These are phyloP conservation scores for Stephania yunnanensis DNA, from an alignment of 164 flowering plant genomes.

Conservation along the genomic window DNA sequence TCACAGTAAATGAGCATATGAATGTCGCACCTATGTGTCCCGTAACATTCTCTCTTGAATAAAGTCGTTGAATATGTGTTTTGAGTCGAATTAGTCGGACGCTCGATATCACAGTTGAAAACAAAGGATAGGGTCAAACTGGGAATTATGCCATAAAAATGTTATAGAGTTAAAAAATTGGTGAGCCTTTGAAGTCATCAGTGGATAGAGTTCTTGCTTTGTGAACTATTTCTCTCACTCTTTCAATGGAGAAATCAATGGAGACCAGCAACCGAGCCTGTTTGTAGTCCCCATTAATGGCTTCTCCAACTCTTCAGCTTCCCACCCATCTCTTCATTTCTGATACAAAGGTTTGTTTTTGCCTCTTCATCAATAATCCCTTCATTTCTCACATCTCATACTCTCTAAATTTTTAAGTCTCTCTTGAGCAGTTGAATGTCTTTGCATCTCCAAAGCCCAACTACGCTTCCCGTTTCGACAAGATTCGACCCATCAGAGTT, in stretches of 20 bases:
- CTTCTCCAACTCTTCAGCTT: conserved; percentile 22
- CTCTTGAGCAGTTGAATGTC: conserved; percentile 12
- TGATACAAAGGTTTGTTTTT: conserved; percentile 17
- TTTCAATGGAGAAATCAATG: not conserved
- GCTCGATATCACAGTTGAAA: too few relatives aligned
- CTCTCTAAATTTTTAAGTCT: not conserved
- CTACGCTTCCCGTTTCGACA: not conserved
- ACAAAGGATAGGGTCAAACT: too few relatives aligned
- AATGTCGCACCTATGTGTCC: too few relatives aligned
- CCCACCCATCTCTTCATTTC: conserved; percentile 11
- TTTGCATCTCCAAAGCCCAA: conserved; percentile 1
- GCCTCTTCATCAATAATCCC: not conserved
- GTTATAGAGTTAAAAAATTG: too few relatives aligned
- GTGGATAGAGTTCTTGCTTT: too few relatives aligned
- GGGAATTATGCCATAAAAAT: too few relatives aligned
- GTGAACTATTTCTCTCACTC: not conserved
- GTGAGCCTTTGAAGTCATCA: too few relatives aligned
- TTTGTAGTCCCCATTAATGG: conserved; percentile 12
- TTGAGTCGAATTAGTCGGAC: too few relatives aligned
- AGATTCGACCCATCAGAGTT: conserved; percentile 13
- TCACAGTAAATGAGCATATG: too few relatives aligned
- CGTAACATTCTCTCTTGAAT: too few relatives aligned
- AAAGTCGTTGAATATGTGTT: too few relatives aligned
- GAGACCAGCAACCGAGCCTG: not conserved
- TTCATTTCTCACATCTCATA: not conserved